Evolutionary conservation across 129 eudicot genomes (phyloP).

Genomic region (Pittosporum tobira): DNA sequence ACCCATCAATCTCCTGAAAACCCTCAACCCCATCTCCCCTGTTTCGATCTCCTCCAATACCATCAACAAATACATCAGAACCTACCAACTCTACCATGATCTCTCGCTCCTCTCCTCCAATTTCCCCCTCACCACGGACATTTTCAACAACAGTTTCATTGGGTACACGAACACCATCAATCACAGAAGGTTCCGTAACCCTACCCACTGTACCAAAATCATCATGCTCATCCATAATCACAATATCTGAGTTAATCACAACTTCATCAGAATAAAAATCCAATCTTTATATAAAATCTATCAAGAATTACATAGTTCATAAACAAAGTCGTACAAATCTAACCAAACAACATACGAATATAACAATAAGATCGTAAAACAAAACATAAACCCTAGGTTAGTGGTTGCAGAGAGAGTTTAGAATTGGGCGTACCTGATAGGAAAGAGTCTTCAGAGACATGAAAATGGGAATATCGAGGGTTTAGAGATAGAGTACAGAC

Average conservation of each 20-base stretch:
- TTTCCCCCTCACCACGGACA: slow-evolving; percentile 10
- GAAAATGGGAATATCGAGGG: too few species aligned
- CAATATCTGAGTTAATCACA: slow-evolving; percentile 31
- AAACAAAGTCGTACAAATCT: neutral
- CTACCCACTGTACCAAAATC: slow-evolving; percentile 21
- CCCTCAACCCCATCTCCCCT: slow-evolving; percentile 4
- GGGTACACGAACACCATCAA: slow-evolving; percentile 17
- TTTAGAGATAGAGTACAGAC: too few species aligned
- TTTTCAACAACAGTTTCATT: slow-evolving; percentile 21
- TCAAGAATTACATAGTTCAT: slow-evolving; percentile 16
- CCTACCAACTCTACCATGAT: slow-evolving; percentile 62
- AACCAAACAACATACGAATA: too few species aligned
- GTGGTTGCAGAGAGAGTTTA: too few species aligned
- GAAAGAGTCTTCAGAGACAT: too few species aligned
- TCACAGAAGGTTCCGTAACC: slow-evolving; percentile 20
- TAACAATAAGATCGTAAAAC: too few species aligned
- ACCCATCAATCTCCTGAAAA: slow-evolving; percentile 3
- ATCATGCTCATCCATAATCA: slow-evolving; percentile 49
- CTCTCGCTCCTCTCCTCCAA: slow-evolving; percentile 49
- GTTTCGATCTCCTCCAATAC: slow-evolving; percentile 17
- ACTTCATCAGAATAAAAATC: slow-evolving; percentile 14
- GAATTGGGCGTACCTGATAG: too few species aligned
- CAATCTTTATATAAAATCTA: neutral
- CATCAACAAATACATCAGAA: slow-evolving; percentile 56
- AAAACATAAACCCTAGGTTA: too few species aligned